These are phyloP conservation scores for Botrytis deweyae DNA, from an alignment of 2,329 filamentous ascomycete species.

Conservation along the genomic window DNA sequence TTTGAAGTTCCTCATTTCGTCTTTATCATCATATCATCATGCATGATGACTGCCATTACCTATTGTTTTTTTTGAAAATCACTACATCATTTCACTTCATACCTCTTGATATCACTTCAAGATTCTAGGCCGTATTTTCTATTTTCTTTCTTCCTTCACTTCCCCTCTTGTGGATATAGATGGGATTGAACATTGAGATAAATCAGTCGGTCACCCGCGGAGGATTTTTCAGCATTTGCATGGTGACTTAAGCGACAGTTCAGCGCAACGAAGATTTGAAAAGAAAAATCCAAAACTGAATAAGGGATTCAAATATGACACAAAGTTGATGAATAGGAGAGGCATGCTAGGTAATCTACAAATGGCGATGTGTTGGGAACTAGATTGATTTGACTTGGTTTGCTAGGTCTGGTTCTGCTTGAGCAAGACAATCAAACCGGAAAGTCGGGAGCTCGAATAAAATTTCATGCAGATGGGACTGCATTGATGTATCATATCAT, in stretches of 20 bases:
- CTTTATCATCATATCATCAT: not conserved
- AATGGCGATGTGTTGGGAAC: not conserved
- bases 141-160: not conserved
- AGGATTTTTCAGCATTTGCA: not conserved
- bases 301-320: not conserved
- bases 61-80: not conserved
- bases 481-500: constrained; percentile 17
- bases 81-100: not conserved
- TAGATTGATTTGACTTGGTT: not conserved
- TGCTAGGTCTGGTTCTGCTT: not conserved
- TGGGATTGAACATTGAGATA: constrained; percentile 12
- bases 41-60: not conserved
- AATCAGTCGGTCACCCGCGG: not conserved
- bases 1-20: not conserved
- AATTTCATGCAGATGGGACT: not conserved
- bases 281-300: not conserved
- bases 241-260: not conserved
- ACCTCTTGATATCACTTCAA: not conserved
- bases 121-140: not conserved
- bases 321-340: not conserved
- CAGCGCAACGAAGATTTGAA: not conserved
- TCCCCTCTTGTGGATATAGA: constrained; percentile 6
- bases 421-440: not conserved
- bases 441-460: not conserved
- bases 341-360: not conserved